Conservation (phyloP, 768 basidiomycete species). For the Hygrocybe punicea region DNA sequence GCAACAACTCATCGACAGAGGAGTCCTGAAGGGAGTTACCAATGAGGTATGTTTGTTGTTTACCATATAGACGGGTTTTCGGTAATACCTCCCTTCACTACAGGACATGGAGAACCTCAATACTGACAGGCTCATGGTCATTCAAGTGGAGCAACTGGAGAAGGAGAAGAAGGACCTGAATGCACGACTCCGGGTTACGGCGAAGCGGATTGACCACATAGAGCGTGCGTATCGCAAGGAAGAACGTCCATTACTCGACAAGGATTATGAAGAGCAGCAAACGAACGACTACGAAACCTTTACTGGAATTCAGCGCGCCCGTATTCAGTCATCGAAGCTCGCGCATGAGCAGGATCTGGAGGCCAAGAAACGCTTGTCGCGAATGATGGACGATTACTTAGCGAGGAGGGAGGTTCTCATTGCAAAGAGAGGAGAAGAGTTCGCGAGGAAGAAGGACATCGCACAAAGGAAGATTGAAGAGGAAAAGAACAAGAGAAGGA, state of each 20-base stretch:
- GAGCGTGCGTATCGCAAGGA: conserved; percentile 95
- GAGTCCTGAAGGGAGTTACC: conserved; percentile 57
- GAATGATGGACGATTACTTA: conserved; percentile 72
- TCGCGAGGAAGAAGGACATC: conserved; percentile 50
- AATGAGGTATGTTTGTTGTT: conserved; percentile 68
- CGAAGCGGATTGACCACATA: conserved; percentile 91
- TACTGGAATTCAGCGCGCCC: conserved; percentile 54
- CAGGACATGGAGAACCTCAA: conserved; percentile 82
- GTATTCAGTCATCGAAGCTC: conserved; percentile 51
- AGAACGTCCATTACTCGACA: conserved; percentile 76
- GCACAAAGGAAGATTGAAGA: conserved; percentile 72
- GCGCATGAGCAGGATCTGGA: conserved; percentile 65
- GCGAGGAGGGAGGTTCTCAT: conserved; percentile 51
- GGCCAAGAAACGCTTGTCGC: conserved; percentile 68
- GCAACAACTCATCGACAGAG: conserved; percentile 75
- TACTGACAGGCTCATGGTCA: conserved; percentile 79
- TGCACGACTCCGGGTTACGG: conserved; percentile 74
- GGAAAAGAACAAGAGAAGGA: conserved; percentile 74
- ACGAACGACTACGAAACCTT: conserved; percentile 68
- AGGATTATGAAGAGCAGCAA: conserved; percentile 88
- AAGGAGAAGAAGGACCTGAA: conserved; percentile 90
- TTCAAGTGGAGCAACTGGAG: conserved; percentile 93
- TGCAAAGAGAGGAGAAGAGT: conserved; percentile 61
- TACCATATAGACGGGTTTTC: conserved; percentile 8
- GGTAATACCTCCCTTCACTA: conserved; percentile 8